Conservation (phyloP, 2,329 filamentous ascomycete genomes). For the Gremmenia infestans region DNA sequence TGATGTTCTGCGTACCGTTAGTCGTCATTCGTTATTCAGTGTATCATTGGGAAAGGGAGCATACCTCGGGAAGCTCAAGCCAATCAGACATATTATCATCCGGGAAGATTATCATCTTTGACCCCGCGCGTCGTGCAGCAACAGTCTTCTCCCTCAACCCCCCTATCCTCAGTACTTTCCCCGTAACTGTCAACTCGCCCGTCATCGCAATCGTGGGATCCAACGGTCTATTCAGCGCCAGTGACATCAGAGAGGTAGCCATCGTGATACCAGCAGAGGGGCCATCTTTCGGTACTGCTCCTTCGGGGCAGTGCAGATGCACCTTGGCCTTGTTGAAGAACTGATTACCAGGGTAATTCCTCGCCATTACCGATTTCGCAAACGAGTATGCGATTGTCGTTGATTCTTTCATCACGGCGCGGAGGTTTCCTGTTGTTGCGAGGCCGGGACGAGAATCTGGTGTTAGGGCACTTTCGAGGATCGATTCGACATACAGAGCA, state of each 20-base stretch:
- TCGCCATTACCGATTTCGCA: slow-evolving; percentile 82
- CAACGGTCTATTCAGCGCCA: slow-evolving; percentile 74
- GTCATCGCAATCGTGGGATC: slow-evolving; percentile 95
- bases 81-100: slow-evolving; percentile 94
- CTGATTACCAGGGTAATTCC: slow-evolving; percentile 79
- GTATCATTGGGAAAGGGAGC: slow-evolving; percentile 34
- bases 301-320: slow-evolving; percentile 94
- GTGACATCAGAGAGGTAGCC: slow-evolving; percentile 84
- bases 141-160: slow-evolving; percentile 96
- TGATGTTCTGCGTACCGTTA: slow-evolving; percentile 72
- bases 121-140: slow-evolving; percentile 85
- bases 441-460: slow-evolving; percentile 70
- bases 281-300: slow-evolving; percentile 91
- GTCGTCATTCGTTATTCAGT: slow-evolving; percentile 16
- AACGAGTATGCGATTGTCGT: slow-evolving; percentile 94
- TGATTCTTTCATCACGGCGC: slow-evolving; percentile 97
- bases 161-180: slow-evolving; percentile 92
- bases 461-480: slow-evolving; percentile 77
- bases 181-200: slow-evolving; percentile 91
- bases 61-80: slow-evolving; percentile 92
- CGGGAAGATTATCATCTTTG: slow-evolving; percentile 91
- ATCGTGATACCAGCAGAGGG: slow-evolving; percentile 95
- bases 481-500: slow-evolving; percentile 95
- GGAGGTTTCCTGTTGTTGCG: slow-evolving; percentile 90
- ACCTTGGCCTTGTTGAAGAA: slow-evolving; percentile 96